Conservation (phyloP, 495 filamentous ascomycete genomes). For the Penicillium canescens region DNA sequence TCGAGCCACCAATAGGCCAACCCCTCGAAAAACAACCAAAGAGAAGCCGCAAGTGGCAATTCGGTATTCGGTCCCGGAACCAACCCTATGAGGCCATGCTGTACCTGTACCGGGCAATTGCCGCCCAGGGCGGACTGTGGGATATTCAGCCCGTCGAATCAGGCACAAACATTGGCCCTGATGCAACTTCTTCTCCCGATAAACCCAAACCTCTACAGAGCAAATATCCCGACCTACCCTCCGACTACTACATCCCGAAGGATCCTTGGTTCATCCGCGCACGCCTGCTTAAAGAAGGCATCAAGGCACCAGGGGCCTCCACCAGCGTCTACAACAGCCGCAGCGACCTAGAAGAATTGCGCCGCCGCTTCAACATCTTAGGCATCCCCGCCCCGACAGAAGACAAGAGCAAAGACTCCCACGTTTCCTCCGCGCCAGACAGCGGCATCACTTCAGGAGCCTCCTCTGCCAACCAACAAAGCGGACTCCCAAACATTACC, state of each 20-base stretch:
- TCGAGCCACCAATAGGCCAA: constrained; percentile 68
- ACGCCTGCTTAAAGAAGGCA: constrained; percentile 77
- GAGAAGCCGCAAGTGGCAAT: constrained; percentile 89
- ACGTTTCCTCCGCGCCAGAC: constrained; percentile 24
- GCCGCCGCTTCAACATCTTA: constrained; percentile 48
- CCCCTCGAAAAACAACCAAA: constrained; percentile 59
- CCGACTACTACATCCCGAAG: constrained; percentile 76
- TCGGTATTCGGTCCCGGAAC: constrained; percentile 92
- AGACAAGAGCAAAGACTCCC: constrained; percentile 28
- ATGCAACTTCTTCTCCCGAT: constrained; percentile 23
- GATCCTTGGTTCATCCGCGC: constrained; percentile 96
- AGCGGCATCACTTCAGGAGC: constrained; percentile 35
- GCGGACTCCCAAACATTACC: constrained; percentile 33
- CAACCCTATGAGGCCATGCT: constrained; percentile 89
- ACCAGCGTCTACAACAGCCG: constrained; percentile 57
- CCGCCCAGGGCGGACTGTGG: constrained; percentile 87
- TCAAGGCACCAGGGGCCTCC: constrained; percentile 50
- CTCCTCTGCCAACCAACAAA: constrained; percentile 41
- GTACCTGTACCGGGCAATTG: constrained; percentile 88
- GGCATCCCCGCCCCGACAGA: constrained; percentile 39
- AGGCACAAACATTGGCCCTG: constrained; percentile 30
- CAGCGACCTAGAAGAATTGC: constrained; percentile 55
- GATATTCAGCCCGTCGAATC: constrained; percentile 49
- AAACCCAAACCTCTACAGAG: constrained; percentile 41
- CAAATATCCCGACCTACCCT: constrained; percentile 48